Percentiles rank a stretch among this genome's conserved stretches.
phyloP scores from a whole-genome alignment of 2,329 filamentous ascomycete genomes.

The Emericellopsis cladophorae region DNA sequence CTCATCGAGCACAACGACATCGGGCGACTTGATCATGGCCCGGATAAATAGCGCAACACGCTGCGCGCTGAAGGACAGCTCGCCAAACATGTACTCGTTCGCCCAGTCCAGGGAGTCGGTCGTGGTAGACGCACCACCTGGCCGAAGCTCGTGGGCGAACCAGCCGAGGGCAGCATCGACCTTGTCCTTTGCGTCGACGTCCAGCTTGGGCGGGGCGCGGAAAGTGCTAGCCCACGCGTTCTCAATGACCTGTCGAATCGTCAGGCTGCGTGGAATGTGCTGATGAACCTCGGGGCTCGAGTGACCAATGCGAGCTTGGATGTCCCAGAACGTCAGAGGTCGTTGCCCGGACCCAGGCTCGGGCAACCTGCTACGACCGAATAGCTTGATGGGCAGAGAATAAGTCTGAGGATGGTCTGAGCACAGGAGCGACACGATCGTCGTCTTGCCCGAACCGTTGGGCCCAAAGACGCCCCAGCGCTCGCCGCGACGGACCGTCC shows the following conservation, averaged over 20 bases:
- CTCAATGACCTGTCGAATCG: slow-evolving; percentile 62
- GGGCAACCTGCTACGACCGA: slow-evolving; percentile 70
- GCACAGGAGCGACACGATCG: slow-evolving; percentile 79
- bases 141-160: slow-evolving; percentile 71
- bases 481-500: slow-evolving; percentile 73
- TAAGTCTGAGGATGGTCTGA: slow-evolving; percentile 96
- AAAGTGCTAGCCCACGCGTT: slow-evolving; percentile 90
- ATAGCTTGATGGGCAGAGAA: slow-evolving; percentile 73
- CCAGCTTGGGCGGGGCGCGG: slow-evolving; percentile 53
- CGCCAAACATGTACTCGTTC: slow-evolving; percentile 53
- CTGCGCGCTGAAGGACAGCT: slow-evolving; percentile 69
- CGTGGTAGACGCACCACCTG: slow-evolving; percentile 18
- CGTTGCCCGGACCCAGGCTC: slow-evolving; percentile 50
- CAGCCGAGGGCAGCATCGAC: slow-evolving; percentile 60
- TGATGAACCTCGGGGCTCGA: slow-evolving; percentile 89
- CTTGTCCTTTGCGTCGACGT: slow-evolving; percentile 37
- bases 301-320: slow-evolving; percentile 82
- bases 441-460: slow-evolving; percentile 94
- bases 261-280: slow-evolving; percentile 73
- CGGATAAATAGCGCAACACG: slow-evolving; percentile 75
- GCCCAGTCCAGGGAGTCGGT: slow-evolving; percentile 45
- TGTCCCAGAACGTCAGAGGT: slow-evolving; percentile 83
- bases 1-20: slow-evolving; percentile 77
- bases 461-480: slow-evolving; percentile 89
- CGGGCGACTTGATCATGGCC: slow-evolving; percentile 66